Evolutionary conservation across 2,329 filamentous ascomycete genomes (phyloP).

Genomic region (Alternaria sp.): DNA sequence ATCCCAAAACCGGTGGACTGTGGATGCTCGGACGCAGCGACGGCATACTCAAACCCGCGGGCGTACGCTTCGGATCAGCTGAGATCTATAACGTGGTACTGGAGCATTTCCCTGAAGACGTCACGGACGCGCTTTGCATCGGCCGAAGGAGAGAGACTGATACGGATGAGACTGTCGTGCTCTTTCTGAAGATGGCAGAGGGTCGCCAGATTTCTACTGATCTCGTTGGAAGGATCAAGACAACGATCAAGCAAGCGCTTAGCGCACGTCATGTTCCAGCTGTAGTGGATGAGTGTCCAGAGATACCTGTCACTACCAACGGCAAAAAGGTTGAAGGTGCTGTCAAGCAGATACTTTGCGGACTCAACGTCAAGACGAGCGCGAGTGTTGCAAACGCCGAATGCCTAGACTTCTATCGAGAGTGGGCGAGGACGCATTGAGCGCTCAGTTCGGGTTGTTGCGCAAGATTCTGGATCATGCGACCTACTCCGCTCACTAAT

Average conservation of each 20-base stretch:
- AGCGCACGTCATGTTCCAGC: conserved; percentile 90
- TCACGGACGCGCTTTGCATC: conserved; percentile 88
- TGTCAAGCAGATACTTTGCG: conserved; percentile 94
- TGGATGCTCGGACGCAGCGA: conserved; percentile 93
- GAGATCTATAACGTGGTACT: conserved; percentile 97
- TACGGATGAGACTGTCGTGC: conserved; percentile 81
- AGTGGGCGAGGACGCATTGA: conserved; percentile 62
- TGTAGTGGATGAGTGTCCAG: conserved; percentile 79
- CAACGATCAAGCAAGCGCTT: conserved; percentile 74
- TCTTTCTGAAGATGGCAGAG: conserved; percentile 81
- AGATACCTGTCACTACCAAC: conserved; percentile 90
- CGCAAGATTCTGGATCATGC: background rate
- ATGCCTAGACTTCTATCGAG: conserved; percentile 85
- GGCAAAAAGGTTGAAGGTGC: conserved; percentile 98
- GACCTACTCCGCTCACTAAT: background rate
- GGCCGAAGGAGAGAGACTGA: conserved; percentile 75
- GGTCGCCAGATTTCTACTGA: conserved; percentile 64
- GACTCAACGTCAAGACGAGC: conserved; percentile 83
- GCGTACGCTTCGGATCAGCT: conserved; percentile 88
- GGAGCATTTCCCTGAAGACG: conserved; percentile 76
- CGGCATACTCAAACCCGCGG: conserved; percentile 89
- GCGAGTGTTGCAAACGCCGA: conserved; percentile 92
- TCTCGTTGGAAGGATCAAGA: conserved; percentile 69
- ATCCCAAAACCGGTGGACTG: conserved; percentile 75
- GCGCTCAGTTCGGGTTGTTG: background rate